Evolutionary conservation across 1,284 basidiomycete species (phyloP), one percentile per base, ranked within the genome.

Genomic region (Amanita bisporigera): DNA sequence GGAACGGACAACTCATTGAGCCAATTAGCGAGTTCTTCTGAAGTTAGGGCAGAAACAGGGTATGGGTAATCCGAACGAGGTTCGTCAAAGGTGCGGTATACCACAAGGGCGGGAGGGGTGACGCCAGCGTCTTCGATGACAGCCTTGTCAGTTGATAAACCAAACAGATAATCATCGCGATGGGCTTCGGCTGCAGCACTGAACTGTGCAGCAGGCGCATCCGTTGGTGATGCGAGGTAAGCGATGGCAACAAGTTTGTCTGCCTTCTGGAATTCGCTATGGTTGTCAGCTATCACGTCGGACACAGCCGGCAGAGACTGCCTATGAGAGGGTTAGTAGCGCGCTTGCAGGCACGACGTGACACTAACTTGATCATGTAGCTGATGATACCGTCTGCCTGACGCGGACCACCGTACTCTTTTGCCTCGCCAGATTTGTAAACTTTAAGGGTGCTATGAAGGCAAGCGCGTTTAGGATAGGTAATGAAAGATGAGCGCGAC

Each of bases 301-400:
- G 94, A 91, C 59, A 99, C 91, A 49, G 98, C 95, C n/a, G 98
- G 98, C 21, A 99, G 89, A 11, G 94, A 90, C 87, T 99, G 98
- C 79, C 94, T 97, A 72, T 12, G 55, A 54, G 9, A 24, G 60
- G 61, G 36, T 70, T 62, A 54, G 70, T 67, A 69, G 70, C 15
- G 29, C 3, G 45, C 29, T 24, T 52, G 45, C 4, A 24, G 26
- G 29, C 29, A 43, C n/a, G 21, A 29, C 26, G 40, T 24, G 26
- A 17, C 24, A 84, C 92, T 74, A 72, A 96, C 96, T 99, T 99
- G 85, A 89, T 81, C 98, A 99, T 99, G 86, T 99, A 99, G 78
- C 90, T 91, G 79, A 99, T 85, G 76, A 99, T 99, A 38, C 98
- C 97, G 73, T 99, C 98, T 19, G 96, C 91, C 82, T 98, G 95